phyloP scores from a whole-genome alignment of 257 asterid species.

The Nicotiana benthamiana region DNA sequence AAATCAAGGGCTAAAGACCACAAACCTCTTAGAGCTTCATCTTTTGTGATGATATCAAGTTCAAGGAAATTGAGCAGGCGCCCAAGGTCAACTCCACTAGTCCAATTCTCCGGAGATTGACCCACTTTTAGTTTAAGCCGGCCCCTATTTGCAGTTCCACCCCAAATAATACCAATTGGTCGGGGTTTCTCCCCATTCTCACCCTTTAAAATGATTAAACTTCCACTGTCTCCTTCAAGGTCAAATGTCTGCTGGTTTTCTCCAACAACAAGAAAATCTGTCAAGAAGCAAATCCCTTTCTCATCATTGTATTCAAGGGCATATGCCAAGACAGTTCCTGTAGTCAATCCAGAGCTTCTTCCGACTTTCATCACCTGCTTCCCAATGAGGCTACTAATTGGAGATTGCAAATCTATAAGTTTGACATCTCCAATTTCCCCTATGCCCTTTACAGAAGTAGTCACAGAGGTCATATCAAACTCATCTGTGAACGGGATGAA shows the following conservation, averaged over 20 bases:
- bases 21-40: conserved; percentile 70
- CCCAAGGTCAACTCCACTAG: conserved; percentile 96
- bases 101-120: conserved; percentile 96
- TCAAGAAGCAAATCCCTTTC: conserved; percentile 85
- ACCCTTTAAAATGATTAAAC: conserved; percentile 70
- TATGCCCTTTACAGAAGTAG: conserved; percentile 73
- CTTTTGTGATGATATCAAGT: conserved; percentile 73
- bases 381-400: conserved; percentile 74
- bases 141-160: conserved; percentile 98
- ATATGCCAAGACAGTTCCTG: conserved; percentile 91
- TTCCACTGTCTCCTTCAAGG: conserved; percentile 99
- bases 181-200: conserved; percentile 57
- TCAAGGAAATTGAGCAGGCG: conserved; percentile 95
- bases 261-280: conserved; percentile 95
- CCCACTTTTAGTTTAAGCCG: conserved; percentile 79
- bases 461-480: conserved; percentile 58
- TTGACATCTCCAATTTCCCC: conserved; percentile 83
- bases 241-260: conserved; percentile 90
- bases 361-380: conserved; percentile 88
- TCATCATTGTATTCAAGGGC: conserved; percentile 93
- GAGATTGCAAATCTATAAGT: conserved; percentile 77
- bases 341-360: conserved; percentile 93
- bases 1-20: conserved; percentile 13
- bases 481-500: conserved; percentile 90
- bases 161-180: conserved; percentile 99